These are phyloP conservation scores for Schizothecium vesticola DNA, from an alignment of 495 filamentous ascomycete species.

Conservation along the genomic window DNA sequence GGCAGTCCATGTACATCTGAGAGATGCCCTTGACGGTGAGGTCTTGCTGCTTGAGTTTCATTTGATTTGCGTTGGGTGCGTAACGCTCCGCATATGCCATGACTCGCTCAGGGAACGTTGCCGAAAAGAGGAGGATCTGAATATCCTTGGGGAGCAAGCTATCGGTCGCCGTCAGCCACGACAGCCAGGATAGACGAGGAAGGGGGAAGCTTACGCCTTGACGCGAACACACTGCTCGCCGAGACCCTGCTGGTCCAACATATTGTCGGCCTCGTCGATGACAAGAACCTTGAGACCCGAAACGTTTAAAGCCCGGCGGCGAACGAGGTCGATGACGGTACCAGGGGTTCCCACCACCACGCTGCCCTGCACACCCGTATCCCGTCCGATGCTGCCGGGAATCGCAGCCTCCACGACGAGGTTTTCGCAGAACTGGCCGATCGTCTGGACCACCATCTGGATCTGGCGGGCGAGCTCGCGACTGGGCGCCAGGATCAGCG, in stretches of 20 bases:
- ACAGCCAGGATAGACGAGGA: background rate
- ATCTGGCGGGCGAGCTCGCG: slow-evolving; percentile 96
- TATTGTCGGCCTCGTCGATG: slow-evolving; percentile 92
- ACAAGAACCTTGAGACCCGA: slow-evolving; percentile 69
- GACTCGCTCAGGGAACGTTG: slow-evolving; percentile 86
- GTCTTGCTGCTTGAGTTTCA: slow-evolving; percentile 83
- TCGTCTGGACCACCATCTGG: slow-evolving; percentile 67
- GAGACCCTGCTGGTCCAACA: slow-evolving; percentile 88
- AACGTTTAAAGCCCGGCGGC: slow-evolving; percentile 60
- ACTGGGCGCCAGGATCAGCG: slow-evolving; percentile 83
- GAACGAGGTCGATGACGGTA: slow-evolving; percentile 82
- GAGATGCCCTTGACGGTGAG: slow-evolving; percentile 95
- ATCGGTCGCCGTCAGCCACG: slow-evolving; percentile 18
- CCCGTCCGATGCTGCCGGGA: slow-evolving; percentile 62
- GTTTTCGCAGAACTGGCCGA: slow-evolving; percentile 75
- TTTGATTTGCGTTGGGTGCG: slow-evolving; percentile 77
- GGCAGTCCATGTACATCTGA: slow-evolving; percentile 92
- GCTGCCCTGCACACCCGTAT: slow-evolving; percentile 57
- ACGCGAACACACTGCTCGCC: slow-evolving; percentile 92
- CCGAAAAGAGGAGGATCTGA: slow-evolving; percentile 91
- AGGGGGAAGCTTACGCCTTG: slow-evolving; percentile 55
- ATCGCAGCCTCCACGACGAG: slow-evolving; percentile 73
- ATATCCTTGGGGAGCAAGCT: slow-evolving; percentile 64
- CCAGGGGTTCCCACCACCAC: slow-evolving; percentile 93
- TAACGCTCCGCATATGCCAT: slow-evolving; percentile 72